A percentile compares a stretch with the other conserved stretches of the same genome.
phyloP scores from a whole-genome alignment of 73 alveolate species.

The Paramecium sexaurelia region DNA sequence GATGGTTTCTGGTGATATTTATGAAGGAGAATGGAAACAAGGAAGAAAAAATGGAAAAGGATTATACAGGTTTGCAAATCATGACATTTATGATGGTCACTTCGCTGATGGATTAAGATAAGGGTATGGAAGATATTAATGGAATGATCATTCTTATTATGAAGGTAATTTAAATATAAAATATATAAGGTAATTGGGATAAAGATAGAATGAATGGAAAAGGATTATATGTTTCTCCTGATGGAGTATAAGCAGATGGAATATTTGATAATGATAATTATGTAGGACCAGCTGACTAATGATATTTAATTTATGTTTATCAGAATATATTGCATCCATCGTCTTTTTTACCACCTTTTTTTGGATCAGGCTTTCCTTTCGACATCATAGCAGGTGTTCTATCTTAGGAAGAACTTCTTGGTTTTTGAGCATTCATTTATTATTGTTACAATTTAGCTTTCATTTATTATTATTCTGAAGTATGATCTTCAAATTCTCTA shows the following conservation, averaged over 20 bases:
- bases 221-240: slow-evolving; percentile 60
- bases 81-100: slow-evolving; percentile 68
- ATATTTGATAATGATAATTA: slow-evolving; percentile 56
- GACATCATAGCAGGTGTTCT: not conserved
- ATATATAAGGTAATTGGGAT: slow-evolving; percentile 23
- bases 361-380: not conserved
- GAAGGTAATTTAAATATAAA: slow-evolving; percentile 13
- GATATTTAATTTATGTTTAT: not conserved
- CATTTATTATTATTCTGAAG: not conserved
- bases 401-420: slow-evolving; percentile 42
- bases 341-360: slow-evolving; percentile 12
- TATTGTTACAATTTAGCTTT: not conserved
- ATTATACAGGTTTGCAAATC: slow-evolving; percentile 69
- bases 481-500: slow-evolving; percentile 37
- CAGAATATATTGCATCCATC: slow-evolving; percentile 64
- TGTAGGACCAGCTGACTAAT: slow-evolving; percentile 44
- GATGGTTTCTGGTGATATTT: slow-evolving; percentile 64
- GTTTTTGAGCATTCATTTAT: slow-evolving; percentile 23
- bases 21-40: slow-evolving; percentile 71
- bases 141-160: slow-evolving; percentile 63
- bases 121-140: slow-evolving; percentile 64
- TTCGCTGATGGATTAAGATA: slow-evolving; percentile 63
- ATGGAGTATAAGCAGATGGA: slow-evolving; percentile 52
- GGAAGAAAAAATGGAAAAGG: slow-evolving; percentile 73
- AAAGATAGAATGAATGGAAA: slow-evolving; percentile 62